Evolutionary conservation across 2,329 filamentous ascomycete genomes (phyloP), one percentile per base, ranked within the genome.

Genomic region (Madurella fahalii): DNA sequence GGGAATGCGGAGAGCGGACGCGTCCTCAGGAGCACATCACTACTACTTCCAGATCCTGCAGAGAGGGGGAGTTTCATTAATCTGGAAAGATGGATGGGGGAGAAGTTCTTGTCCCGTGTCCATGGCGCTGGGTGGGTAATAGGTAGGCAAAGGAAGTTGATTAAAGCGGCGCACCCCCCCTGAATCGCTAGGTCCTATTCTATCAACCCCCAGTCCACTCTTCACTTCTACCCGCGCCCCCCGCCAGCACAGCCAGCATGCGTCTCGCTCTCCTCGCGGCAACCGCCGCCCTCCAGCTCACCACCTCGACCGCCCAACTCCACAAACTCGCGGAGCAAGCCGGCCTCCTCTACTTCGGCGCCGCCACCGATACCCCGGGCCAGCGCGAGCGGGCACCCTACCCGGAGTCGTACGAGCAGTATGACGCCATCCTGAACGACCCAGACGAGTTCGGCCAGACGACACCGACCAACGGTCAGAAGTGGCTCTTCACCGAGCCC

Each of bases 401-500:
- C 8, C 75, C 80, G 58, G 68, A 77, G 18, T 68, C 72, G 9
- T 81, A 86, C 64, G 65, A 70, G 3, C 67, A 75, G 50, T 86
- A 86, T 65, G 70, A 79, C 40, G 67, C 70, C 8, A 79, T 83
- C 58, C 69, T 85, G 41, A 74, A 72, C 53, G 72, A 83, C 64
- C 72, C 64, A 12, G 68, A 72, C 34, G 80, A 85, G 61, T 87
- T 86, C 63, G 83, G 82, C 31, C 78, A 83, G 63, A 77, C 83
- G 16, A 85, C 82, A 0, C 80, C 82, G 0, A 79, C 77, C 48
- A 86, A 86, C 63, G 76, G 77, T 9, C 78, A 82, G 60, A 75
- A 80, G 65, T 87, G 81, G 81, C 74, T 82, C 49, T 77, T 79
- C 64, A 81, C 74, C 44, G 84, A 87, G 69, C 82, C 83, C 2